Percentiles rank a stretch among this genome's conserved stretches.
Evolutionary conservation across 768 basidiomycete species (phyloP).

Genomic region (Hemileccinum impolitum): DNA sequence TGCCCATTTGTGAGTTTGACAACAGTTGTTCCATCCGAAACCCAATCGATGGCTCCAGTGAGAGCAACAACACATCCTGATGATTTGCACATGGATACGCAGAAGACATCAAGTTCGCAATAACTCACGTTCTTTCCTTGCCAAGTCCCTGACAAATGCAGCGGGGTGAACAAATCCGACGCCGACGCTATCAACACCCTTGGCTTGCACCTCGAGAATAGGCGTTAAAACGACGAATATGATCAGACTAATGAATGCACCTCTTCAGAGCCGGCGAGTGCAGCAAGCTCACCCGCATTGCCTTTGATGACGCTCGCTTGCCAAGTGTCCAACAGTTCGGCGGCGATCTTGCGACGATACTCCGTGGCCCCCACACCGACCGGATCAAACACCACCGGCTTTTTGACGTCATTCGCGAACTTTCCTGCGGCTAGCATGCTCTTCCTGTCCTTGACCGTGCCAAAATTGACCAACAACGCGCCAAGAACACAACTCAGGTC

Average conservation of each 20-base stretch:
- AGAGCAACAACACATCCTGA: conserved; percentile 78
- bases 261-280: conserved; percentile 72
- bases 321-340: conserved; percentile 71
- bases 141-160: conserved; percentile 63
- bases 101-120: not conserved
- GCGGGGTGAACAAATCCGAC: conserved; percentile 73
- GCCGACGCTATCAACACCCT: conserved; percentile 86
- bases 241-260: conserved; percentile 33
- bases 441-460: conserved; percentile 66
- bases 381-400: conserved; percentile 86
- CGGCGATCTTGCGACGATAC: conserved; percentile 53
- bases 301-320: conserved; percentile 93
- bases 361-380: conserved; percentile 85
- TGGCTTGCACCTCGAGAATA: conserved; percentile 53
- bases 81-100: not conserved
- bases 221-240: not conserved
- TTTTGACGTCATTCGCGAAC: conserved; percentile 63
- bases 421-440: conserved; percentile 76
- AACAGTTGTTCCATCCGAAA: conserved; percentile 75
- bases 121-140: conserved; percentile 68
- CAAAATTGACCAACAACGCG: conserved; percentile 82
- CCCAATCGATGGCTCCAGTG: conserved; percentile 77
- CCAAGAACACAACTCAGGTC: conserved; percentile 66
- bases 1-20: conserved; percentile 76
- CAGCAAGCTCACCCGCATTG: conserved; percentile 85